Evolutionary conservation across 495 filamentous ascomycete genomes (phyloP).

Genomic region (Penicillium taxi): DNA sequence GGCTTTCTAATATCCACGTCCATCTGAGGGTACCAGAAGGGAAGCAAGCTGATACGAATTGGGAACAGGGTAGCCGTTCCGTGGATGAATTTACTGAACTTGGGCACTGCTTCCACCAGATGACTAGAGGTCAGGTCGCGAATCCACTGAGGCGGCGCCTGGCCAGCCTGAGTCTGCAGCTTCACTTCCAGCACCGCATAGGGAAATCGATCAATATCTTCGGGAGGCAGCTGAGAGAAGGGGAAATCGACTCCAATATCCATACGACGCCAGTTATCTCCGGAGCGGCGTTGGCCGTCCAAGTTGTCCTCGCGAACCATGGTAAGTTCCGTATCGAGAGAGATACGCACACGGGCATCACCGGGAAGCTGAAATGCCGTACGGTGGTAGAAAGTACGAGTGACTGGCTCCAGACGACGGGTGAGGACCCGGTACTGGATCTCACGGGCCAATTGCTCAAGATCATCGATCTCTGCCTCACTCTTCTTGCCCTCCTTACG

Average conservation of each 20-base stretch:
- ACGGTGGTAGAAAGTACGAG: conserved; percentile 91
- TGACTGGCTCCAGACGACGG: conserved; percentile 74
- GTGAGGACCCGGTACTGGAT: conserved; percentile 89
- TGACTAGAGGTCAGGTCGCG: conserved; percentile 85
- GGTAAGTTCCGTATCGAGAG: conserved; percentile 89
- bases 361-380: conserved; percentile 97
- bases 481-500: conserved; percentile 90
- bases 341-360: conserved; percentile 93
- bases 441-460: conserved; percentile 83
- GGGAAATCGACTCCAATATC: conserved; percentile 97
- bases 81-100: conserved; percentile 99
- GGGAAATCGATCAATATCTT: conserved; percentile 84
- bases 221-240: conserved; percentile 77
- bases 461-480: conserved; percentile 76
- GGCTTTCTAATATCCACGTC: conserved; percentile 96
- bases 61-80: conserved; percentile 83
- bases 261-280: conserved; percentile 91
- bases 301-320: conserved; percentile 95
- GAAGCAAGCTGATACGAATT: conserved; percentile 77
- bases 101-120: conserved; percentile 94
- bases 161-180: conserved; percentile 92
- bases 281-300: conserved; percentile 66
- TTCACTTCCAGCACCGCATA: conserved; percentile 98
- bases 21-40: conserved; percentile 99
- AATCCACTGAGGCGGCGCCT: conserved; percentile 95